phyloP scores from a whole-genome alignment of 129 eudicot species.

The Tanacetum coccineum region DNA sequence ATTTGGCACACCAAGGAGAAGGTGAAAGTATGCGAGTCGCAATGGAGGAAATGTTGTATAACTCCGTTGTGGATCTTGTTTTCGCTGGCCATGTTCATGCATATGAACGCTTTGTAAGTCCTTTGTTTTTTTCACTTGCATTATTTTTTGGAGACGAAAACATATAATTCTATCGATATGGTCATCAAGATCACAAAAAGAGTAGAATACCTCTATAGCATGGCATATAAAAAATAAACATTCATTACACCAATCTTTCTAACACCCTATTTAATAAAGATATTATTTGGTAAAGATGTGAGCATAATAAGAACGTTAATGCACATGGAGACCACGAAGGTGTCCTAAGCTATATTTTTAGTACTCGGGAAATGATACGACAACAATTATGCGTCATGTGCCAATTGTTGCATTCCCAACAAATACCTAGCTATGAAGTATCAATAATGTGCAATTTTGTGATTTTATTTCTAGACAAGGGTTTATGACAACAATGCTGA shows the following conservation, averaged over 20 bases:
- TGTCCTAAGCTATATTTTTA: too few relatives aligned
- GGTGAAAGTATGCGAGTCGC: constrained; percentile 81
- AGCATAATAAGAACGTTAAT: too few relatives aligned
- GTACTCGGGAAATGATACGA: too few relatives aligned
- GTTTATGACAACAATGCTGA: constrained; percentile 62
- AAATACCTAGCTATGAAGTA: background rate
- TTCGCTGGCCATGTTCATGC: constrained; percentile 92
- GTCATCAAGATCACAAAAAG: too few relatives aligned
- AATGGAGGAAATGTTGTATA: constrained; percentile 63
- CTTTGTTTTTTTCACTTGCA: background rate
- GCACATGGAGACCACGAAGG: too few relatives aligned
- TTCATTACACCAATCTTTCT: too few relatives aligned
- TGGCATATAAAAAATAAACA: too few relatives aligned
- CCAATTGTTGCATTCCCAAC: background rate
- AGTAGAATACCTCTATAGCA: too few relatives aligned
- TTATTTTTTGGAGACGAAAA: background rate
- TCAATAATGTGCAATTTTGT: background rate
- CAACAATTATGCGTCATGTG: too few relatives aligned
- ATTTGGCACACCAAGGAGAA: constrained; percentile 76
- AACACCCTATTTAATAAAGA: too few relatives aligned
- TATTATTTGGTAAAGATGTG: too few relatives aligned
- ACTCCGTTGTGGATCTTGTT: constrained; percentile 54
- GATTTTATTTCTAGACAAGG: constrained; percentile 50
- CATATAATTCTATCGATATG: too few relatives aligned
- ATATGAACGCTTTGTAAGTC: constrained; percentile 84